Evolutionary conservation across 257 asterid species (phyloP).

Genomic region (Thymus mandschuricus): DNA sequence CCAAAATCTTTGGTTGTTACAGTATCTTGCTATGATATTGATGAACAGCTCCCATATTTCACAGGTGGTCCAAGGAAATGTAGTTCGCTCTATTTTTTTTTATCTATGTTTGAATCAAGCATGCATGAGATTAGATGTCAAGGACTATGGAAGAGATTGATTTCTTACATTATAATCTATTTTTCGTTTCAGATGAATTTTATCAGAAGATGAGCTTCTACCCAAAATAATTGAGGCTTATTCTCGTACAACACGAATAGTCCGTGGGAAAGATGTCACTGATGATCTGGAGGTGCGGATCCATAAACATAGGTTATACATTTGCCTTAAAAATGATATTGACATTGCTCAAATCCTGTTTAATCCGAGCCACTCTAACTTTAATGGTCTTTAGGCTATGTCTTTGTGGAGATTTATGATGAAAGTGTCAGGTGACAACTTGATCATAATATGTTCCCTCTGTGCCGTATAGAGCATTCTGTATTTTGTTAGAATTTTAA

Average conservation of each 20-base stretch:
- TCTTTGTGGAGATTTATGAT: neutral
- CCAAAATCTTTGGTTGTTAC: neutral
- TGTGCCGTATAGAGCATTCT: neutral
- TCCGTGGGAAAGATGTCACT: constrained; percentile 78
- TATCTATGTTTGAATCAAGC: constrained; percentile 6
- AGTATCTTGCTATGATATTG: constrained; percentile 21
- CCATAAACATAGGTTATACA: constrained; percentile 3
- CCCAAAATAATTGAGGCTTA: constrained; percentile 88
- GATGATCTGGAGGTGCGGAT: constrained; percentile 62
- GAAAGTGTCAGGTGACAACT: neutral
- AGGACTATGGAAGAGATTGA: constrained; percentile 14
- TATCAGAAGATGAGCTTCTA: constrained; percentile 68
- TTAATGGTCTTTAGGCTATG: constrained; percentile 9
- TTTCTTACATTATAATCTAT: neutral
- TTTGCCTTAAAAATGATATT: constrained; percentile 15
- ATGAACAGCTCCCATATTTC: constrained; percentile 36
- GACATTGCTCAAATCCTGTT: neutral
- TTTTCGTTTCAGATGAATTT: constrained; percentile 62
- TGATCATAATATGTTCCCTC: neutral
- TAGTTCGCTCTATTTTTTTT: constrained; percentile 79
- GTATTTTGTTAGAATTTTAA: neutral
- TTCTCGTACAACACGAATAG: constrained; percentile 97
- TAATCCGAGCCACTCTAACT: neutral
- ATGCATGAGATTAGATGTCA: neutral
- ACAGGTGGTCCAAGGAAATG: constrained; percentile 83